Evolutionary conservation across 495 filamentous ascomycete species (phyloP).

Genomic region (Aspergillus campestris): DNA sequence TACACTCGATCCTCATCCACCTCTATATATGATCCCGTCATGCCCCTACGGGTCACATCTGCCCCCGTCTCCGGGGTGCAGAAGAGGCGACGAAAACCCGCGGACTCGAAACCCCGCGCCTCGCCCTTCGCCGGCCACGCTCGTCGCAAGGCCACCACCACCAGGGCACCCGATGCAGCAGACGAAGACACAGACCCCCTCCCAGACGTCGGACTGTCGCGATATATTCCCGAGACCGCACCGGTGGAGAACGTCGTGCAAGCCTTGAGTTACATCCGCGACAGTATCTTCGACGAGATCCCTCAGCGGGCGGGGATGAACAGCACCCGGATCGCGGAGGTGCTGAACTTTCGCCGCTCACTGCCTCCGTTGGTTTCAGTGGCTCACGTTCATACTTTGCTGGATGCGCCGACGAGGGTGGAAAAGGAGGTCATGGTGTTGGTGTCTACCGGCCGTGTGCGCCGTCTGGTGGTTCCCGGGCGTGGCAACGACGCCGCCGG

Average conservation of each 20-base stretch:
- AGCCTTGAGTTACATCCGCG: conserved; percentile 52
- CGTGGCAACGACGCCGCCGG: conserved; percentile 50
- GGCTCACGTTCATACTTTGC: conserved; percentile 61
- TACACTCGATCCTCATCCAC: not conserved
- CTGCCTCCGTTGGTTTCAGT: conserved; percentile 65
- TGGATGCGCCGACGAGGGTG: conserved; percentile 55
- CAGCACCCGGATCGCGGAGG: conserved; percentile 59
- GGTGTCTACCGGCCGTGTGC: conserved; percentile 47
- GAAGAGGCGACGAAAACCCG: conserved; percentile 31
- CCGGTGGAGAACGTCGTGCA: conserved; percentile 55
- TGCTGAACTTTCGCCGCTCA: conserved; percentile 55
- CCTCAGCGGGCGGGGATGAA: conserved; percentile 66
- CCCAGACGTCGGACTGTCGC: conserved; percentile 31
- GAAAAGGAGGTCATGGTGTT: conserved; percentile 68
- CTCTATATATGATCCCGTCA: conserved; percentile 12
- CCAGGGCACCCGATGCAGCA: conserved; percentile 25
- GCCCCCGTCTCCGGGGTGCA: conserved; percentile 38
- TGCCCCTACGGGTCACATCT: conserved; percentile 40
- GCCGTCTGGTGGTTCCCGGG: conserved; percentile 59
- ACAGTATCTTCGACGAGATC: conserved; percentile 60
- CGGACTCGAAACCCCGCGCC: conserved; percentile 16
- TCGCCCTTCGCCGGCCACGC: conserved; percentile 46
- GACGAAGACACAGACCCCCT: conserved; percentile 38
- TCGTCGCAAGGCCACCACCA: conserved; percentile 47
- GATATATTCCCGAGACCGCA: conserved; percentile 36